Conservation (phyloP, 352 stramenopile genomes). For the Phytophthora uliginosa region DNA sequence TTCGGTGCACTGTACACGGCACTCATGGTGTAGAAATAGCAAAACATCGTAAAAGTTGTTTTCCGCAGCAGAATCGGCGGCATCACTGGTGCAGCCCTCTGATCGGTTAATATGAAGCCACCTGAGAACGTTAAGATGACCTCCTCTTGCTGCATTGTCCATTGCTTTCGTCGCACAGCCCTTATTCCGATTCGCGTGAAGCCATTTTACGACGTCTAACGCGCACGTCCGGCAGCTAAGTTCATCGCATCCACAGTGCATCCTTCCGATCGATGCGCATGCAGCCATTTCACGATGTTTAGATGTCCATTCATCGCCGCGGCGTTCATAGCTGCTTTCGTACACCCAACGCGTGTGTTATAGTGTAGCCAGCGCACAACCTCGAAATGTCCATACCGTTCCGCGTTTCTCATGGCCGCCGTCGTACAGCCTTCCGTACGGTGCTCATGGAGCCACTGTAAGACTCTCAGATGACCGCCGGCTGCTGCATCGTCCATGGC, state of each 20-base stretch:
- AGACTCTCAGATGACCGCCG: constrained; percentile 5
- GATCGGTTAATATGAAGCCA: neutral
- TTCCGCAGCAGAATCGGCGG: neutral
- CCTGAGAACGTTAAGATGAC: neutral
- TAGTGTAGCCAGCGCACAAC: constrained; percentile 6
- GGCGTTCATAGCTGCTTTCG: neutral
- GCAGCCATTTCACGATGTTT: constrained; percentile 3
- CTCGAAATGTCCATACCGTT: neutral
- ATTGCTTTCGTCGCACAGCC: neutral
- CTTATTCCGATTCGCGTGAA: constrained; percentile 3
- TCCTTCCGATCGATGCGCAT: neutral
- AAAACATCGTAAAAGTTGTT: neutral
- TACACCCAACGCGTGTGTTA: neutral
- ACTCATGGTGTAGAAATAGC: neutral
- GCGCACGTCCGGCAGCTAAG: neutral
- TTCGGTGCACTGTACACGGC: neutral
- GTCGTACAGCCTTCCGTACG: constrained; percentile 3
- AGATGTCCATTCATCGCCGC: neutral
- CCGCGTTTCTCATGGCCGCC: constrained; percentile 14
- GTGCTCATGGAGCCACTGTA: constrained; percentile 15
- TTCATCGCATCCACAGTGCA: constrained; percentile 1
- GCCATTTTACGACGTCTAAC: neutral
- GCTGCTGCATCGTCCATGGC: constrained; percentile 14
- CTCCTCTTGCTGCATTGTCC: neutral
- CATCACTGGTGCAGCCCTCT: neutral